Conservation (phyloP, 75 land plant species). For the Selaginella moellendorffii region DNA sequence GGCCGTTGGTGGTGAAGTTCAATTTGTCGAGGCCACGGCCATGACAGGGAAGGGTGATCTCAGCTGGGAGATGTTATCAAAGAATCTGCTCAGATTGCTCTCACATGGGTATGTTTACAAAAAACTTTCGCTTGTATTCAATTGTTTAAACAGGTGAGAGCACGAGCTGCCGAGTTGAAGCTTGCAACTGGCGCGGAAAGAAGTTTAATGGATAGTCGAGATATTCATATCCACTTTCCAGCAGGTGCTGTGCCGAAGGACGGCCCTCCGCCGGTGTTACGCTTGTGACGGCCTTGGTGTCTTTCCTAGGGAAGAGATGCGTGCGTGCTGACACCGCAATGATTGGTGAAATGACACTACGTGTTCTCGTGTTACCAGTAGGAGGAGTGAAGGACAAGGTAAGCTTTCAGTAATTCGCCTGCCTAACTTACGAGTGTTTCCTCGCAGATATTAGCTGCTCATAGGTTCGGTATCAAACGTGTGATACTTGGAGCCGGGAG, state of each 20-base stretch:
- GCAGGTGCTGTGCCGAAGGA: constrained; percentile 98
- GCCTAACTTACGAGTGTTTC: neutral
- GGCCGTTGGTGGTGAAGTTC: constrained; percentile 84
- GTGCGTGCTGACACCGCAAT: constrained; percentile 88
- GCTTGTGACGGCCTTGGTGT: constrained; percentile 79
- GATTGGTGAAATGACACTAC: constrained; percentile 95
- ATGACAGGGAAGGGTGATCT: constrained; percentile 90
- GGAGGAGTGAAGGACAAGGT: constrained; percentile 98
- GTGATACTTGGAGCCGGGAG: constrained; percentile 86
- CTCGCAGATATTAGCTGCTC: constrained; percentile 87
- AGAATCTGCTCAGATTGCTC: constrained; percentile 96
- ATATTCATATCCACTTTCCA: constrained; percentile 96
- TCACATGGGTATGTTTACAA: constrained; percentile 61
- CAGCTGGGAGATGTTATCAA: constrained; percentile 99
- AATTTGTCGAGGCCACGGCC: constrained; percentile 82
- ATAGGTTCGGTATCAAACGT: constrained; percentile 89
- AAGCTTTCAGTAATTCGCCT: neutral
- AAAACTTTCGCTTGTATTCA: neutral
- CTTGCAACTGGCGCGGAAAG: constrained; percentile 37
- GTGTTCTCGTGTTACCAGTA: constrained; percentile 88
- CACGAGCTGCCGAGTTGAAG: constrained; percentile 74
- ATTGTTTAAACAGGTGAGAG: constrained; percentile 39
- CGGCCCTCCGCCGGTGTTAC: constrained; percentile 96
- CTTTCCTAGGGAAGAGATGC: constrained; percentile 48
- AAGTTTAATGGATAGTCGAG: constrained; percentile 61